Base-by-base conservation (phyloP, 305 asterid species). In the Fraxinus angustifolia region DNA sequence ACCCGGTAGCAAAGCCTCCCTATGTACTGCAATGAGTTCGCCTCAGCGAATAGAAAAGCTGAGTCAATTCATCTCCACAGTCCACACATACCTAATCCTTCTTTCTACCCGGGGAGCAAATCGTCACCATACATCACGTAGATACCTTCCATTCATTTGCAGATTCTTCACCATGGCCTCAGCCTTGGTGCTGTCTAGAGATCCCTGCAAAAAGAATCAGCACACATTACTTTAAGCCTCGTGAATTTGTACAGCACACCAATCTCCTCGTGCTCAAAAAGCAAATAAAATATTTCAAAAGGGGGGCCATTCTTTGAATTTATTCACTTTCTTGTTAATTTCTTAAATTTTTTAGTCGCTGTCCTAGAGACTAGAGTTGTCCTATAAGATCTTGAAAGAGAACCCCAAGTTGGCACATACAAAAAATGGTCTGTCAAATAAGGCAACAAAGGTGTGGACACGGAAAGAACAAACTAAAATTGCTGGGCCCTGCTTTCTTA, bases 121-220 rank as follows among this genome's bases (percentile, higher is more conserved):
- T 53, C 38, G 62, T 92, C 80, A 94, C 97, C 98, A 95, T 21
- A 95, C 97, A 67, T 95, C 99, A 0, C 99, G 96, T 80, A 95
- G 88, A 65, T 95, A 95, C 80, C 99, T 91, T 83, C 99, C 99
- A 0, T 82, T 85, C 73, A 78, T 90, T 81, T 92, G 97, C 80
- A 95, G 96, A 88, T 92, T 93, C 92, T 95, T 95, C 90, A 95
- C 98, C 78, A 91, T 42, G 84, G 93, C 83, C 90, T 95, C 99
- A 0, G 98, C 89, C 88, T 88, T 87, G 7, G 98, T 83, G 91
- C 93, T 89, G 86, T 89, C 93, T 86, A 92, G 77, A 21, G 94
- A 90, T 79, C 98, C 98, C 98, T 95, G 97, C 58, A 88, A 89
- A 45, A 31, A 2, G 19, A 11, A 67, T 67, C 73, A 83, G 60